Percentiles rank a stretch among this genome's conserved stretches.
Conservation (phyloP, 176 grass and related monocot species). For the Lolium rigidum region DNA sequence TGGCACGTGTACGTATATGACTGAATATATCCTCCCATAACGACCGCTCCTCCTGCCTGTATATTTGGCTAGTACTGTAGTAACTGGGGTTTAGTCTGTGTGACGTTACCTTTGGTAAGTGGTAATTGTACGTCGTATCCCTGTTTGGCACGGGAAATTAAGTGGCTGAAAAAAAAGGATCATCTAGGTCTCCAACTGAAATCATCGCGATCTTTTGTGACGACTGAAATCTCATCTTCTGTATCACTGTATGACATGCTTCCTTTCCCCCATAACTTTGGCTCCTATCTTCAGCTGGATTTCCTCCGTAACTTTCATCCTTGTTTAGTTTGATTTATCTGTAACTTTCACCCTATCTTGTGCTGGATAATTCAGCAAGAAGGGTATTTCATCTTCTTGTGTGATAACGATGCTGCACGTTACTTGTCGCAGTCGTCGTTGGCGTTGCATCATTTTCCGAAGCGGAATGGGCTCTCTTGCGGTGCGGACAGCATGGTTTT, state of each 20-base stretch:
- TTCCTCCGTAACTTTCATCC: neutral
- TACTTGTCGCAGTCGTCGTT: conserved; percentile 32
- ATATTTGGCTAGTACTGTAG: conserved; percentile 40
- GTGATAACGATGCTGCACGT: neutral
- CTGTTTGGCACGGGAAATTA: conserved; percentile 42
- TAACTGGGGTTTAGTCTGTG: conserved; percentile 28
- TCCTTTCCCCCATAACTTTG: neutral
- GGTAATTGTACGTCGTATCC: conserved; percentile 32
- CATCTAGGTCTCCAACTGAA: neutral
- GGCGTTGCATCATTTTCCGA: conserved; percentile 10
- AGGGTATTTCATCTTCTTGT: neutral
- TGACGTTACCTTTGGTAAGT: conserved; percentile 31
- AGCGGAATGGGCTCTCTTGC: conserved; percentile 43
- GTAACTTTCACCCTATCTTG: conserved; percentile 12
- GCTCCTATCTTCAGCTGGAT: neutral
- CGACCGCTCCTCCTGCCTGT: conserved; percentile 29
- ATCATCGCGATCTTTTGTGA: neutral
- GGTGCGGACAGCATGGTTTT: conserved; percentile 14
- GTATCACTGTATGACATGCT: neutral
- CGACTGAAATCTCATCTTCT: no score
- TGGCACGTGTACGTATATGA: conserved; percentile 52
- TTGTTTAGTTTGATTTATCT: conserved; percentile 6
- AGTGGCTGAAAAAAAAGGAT: conserved; percentile 11
- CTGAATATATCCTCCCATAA: conserved; percentile 45
- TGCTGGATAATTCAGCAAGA: conserved; percentile 11